These are phyloP conservation scores for Gossypium herbaceum DNA, from an alignment of 345 rosid genomes.

Conservation along the genomic window DNA sequence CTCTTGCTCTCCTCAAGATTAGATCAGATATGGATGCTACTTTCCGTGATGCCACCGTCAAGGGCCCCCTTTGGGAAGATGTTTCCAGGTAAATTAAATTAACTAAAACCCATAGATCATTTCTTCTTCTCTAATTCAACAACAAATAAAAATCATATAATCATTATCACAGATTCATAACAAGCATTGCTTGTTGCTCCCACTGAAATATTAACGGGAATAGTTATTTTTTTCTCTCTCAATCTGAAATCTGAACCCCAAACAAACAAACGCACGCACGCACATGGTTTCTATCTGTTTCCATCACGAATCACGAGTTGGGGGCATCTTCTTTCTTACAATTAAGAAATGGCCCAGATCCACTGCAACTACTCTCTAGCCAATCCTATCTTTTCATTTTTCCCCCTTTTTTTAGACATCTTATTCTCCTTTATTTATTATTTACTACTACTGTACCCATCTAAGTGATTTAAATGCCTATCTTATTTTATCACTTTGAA, in stretches of 20 bases:
- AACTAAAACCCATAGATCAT: background rate
- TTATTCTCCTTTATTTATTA: background rate
- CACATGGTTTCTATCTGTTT: slow-evolving; percentile 11
- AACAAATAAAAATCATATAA: background rate
- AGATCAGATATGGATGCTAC: slow-evolving; percentile 88
- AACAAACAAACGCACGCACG: background rate
- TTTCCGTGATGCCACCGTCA: slow-evolving; percentile 80
- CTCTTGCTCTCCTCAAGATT: slow-evolving; percentile 70
- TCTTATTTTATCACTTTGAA: slow-evolving; percentile 29
- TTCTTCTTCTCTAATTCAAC: slow-evolving; percentile 2
- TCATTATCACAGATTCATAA: background rate
- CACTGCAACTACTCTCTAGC: slow-evolving; percentile 40
- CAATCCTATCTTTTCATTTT: slow-evolving; percentile 25
- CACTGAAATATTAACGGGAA: background rate
- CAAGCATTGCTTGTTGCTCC: slow-evolving; percentile 1
- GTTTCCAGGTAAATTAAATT: slow-evolving; percentile 60
- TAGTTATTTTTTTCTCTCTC: background rate
- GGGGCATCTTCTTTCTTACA: slow-evolving; percentile 31
- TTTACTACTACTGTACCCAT: background rate
- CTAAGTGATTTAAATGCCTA: too few species aligned
- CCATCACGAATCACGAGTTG: slow-evolving; percentile 43
- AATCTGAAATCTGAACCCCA: background rate
- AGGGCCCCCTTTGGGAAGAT: slow-evolving; percentile 93
- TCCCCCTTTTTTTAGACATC: background rate
- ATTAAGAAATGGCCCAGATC: slow-evolving; percentile 31